Base-by-base conservation (phyloP, 2,329 filamentous ascomycete genomes). In the Trichophyton rubrum region DNA sequence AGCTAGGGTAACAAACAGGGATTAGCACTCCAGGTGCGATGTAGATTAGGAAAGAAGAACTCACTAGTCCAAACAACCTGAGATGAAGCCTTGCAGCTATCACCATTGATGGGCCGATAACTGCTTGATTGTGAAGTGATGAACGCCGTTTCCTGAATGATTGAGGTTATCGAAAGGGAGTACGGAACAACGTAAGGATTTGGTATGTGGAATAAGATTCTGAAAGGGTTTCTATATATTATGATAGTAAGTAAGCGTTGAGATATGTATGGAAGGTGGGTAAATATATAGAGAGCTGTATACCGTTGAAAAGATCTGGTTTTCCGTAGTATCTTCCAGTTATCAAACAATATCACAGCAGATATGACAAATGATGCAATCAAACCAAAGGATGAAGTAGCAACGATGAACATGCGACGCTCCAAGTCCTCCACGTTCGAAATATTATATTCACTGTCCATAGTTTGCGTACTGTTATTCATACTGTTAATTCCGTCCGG, bases 61-160 rank as follows among this genome's bases (percentile, higher is more conserved):
- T 56, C 62, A 67, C 67, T 61, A 56, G 64, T 65, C 63, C 67
- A 69, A 11, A 66, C 62, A 58, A 68, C 60, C 56, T 68, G 65
- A 41, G 65, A 65, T 30, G 60, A 61, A n/a, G 51, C 45, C 9
- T 56, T 35, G 57, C 65, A 66, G 24, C 58, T 59, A 20, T 60
- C 57, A 8, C 59, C 60, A 47, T 49, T 61, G 13, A 64, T 30
- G 13, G 56, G 33, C 27, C 64, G 33, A 24, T 64, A 57, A n/a
- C 60, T 61, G 40, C 59, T 63, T n/a, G 57, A 59, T 45, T 67
- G 65, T 7, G 66, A 59, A 15, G 59, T 43, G n/a, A 67, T 57
- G 41, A 67, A 65, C 17, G 64, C 56, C 11, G 61, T 51, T 40
- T 65, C 63, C 40, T 67, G 66, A 6, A 62, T 45, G 27, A 65